Percentiles rank a stretch among this genome's conserved stretches.
Evolutionary conservation across 495 filamentous ascomycete species (phyloP).

Genomic region (Hyaloscypha finlandica): DNA sequence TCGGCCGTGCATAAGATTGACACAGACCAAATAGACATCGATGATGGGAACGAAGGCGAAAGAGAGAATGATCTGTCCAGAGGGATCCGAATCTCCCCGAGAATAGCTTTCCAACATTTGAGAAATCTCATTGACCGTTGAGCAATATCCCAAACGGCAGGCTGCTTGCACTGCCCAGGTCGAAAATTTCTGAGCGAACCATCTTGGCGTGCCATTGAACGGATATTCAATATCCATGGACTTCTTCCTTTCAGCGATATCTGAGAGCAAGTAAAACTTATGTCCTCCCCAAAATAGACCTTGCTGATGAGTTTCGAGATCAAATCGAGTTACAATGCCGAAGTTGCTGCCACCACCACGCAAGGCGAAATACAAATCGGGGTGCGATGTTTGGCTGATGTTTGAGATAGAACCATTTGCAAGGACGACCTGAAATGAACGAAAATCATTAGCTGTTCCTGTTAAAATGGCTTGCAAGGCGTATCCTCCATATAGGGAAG

Average conservation of each 20-base stretch:
- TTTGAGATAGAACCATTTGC: conserved; percentile 50
- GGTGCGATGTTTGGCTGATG: conserved; percentile 42
- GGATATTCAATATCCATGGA: background rate
- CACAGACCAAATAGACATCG: conserved; percentile 12
- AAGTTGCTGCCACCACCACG: conserved; percentile 57
- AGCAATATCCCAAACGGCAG: background rate
- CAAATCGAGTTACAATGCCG: conserved; percentile 55
- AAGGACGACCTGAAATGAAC: conserved; percentile 49
- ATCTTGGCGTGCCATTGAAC: background rate
- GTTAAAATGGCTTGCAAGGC: too few relatives aligned
- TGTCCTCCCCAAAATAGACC: conserved; percentile 2
- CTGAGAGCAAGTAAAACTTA: conserved; percentile 8
- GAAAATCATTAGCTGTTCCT: background rate
- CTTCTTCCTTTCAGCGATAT: conserved; percentile 6
- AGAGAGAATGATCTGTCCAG: conserved; percentile 16
- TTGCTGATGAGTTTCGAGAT: conserved; percentile 48
- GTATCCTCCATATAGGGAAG: too few relatives aligned
- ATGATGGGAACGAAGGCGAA: conserved; percentile 24
- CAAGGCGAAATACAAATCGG: conserved; percentile 53
- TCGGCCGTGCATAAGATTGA: conserved; percentile 43
- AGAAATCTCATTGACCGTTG: background rate
- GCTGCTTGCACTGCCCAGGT: background rate
- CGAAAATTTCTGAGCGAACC: conserved; percentile 1
- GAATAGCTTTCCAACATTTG: background rate
- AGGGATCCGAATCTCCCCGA: conserved; percentile 6